Evolutionary conservation across 768 basidiomycete species (phyloP).

Genomic region (Panaeolus papilionaceus): DNA sequence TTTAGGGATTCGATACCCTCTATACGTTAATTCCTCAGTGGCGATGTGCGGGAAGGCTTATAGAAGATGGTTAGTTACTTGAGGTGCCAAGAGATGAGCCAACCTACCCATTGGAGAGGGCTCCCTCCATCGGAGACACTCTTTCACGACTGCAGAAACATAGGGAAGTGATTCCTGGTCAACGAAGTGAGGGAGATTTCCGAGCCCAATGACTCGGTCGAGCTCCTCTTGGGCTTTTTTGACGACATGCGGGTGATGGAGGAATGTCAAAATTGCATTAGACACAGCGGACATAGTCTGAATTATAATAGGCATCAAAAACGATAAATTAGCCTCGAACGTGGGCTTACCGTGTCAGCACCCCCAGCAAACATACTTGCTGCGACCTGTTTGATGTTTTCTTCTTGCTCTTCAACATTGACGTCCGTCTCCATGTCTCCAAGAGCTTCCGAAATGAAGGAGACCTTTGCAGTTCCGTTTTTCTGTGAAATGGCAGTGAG

Average conservation of each 20-base stretch:
- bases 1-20: slow-evolving; percentile 12
- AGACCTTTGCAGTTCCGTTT: slow-evolving; percentile 21
- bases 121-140: slow-evolving; percentile 38
- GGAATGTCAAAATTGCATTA: slow-evolving; percentile 40
- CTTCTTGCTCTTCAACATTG: background rate
- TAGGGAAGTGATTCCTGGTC: slow-evolving; percentile 37
- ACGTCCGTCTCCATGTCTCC: background rate
- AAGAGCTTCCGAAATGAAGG: slow-evolving; percentile 21
- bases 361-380: slow-evolving; percentile 10
- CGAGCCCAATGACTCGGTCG: slow-evolving; percentile 38
- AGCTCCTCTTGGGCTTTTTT: slow-evolving; percentile 42
- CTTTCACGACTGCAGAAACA: slow-evolving; percentile 38
- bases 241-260: slow-evolving; percentile 37
- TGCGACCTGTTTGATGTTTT: slow-evolving; percentile 10
- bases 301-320: background rate
- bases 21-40: background rate
- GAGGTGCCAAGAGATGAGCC: background rate
- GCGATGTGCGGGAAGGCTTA: slow-evolving; percentile 10
- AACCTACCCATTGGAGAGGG: slow-evolving; percentile 38
- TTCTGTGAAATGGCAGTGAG: slow-evolving; percentile 18
- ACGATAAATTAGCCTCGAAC: background rate
- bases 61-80: background rate
- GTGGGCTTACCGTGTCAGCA: slow-evolving; percentile 13
- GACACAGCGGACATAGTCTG: slow-evolving; percentile 35
- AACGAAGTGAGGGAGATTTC: slow-evolving; percentile 39